Evolutionary conservation across 345 rosid genomes (phyloP).

Genomic region (Litchi chinensis): DNA sequence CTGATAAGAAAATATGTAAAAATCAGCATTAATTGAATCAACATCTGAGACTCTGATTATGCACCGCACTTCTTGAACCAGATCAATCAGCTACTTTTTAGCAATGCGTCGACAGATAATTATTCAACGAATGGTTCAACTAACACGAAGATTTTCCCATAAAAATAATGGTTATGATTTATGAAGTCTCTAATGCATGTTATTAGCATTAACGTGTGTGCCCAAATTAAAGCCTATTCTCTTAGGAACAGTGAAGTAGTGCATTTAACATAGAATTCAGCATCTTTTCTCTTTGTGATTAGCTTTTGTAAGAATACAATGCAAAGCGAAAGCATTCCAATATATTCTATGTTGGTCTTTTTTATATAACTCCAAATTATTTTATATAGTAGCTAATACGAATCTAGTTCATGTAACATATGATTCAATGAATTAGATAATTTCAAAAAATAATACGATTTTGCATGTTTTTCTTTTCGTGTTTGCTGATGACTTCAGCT

Average conservation of each 20-base stretch:
- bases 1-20: neutral
- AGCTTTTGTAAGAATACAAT: neutral
- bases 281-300: neutral
- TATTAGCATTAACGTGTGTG: conserved; percentile 4
- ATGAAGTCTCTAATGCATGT: neutral
- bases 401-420: neutral
- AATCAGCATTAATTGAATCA: neutral
- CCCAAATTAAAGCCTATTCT: neutral
- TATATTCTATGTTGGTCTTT: no score
- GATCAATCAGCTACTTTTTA: neutral
- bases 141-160: neutral
- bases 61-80: neutral
- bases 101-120: neutral
- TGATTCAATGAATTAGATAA: neutral
- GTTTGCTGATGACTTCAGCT: neutral
- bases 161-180: neutral
- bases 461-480: neutral
- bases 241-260: neutral
- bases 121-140: neutral
- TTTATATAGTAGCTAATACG: neutral
- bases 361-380: neutral
- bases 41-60: neutral
- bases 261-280: neutral
- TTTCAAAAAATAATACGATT: neutral
- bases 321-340: conserved; percentile 13